phyloP scores from a whole-genome alignment of 2,329 filamentous ascomycete genomes.

The Xylariales sp. region DNA sequence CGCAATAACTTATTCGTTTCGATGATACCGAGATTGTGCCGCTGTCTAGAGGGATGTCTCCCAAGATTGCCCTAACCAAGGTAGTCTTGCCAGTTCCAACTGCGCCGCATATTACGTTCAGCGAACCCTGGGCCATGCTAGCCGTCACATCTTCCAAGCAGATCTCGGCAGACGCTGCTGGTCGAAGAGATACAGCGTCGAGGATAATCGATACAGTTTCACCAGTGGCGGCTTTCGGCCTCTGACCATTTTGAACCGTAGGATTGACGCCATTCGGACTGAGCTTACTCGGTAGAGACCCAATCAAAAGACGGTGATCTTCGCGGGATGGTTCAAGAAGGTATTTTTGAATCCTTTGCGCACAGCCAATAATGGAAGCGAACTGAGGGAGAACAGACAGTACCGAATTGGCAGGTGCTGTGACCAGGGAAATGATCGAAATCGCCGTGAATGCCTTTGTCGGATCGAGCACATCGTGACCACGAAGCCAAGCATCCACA shows the following conservation, averaged over 20 bases:
- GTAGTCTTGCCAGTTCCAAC: conserved; percentile 11
- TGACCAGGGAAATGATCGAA: conserved; percentile 3
- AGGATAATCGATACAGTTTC: neutral
- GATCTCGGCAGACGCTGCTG: neutral
- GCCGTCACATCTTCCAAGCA: conserved; percentile 1
- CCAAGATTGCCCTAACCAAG: conserved; percentile 16
- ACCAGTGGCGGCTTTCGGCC: neutral
- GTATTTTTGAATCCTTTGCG: conserved; percentile 1
- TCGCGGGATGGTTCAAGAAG: conserved; percentile 4
- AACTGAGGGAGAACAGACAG: neutral
- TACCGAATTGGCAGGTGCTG: neutral
- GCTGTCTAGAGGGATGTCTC: conserved; percentile 13
- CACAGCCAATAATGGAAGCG: neutral
- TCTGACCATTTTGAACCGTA: neutral
- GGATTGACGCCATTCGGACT: neutral
- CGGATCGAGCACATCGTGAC: neutral
- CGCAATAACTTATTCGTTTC: conserved; percentile 28
- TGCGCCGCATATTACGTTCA: conserved; percentile 3
- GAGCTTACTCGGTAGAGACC: neutral
- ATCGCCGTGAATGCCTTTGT: conserved; percentile 4
- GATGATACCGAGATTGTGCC: conserved; percentile 24
- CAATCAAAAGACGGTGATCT: neutral
- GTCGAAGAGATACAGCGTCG: neutral
- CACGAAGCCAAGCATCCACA: neutral
- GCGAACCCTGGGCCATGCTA: neutral